Percentiles rank a stretch among this genome's conserved stretches.
Conservation (phyloP, 805 yeast species). For the Saccharomycopsis fodiens region DNA sequence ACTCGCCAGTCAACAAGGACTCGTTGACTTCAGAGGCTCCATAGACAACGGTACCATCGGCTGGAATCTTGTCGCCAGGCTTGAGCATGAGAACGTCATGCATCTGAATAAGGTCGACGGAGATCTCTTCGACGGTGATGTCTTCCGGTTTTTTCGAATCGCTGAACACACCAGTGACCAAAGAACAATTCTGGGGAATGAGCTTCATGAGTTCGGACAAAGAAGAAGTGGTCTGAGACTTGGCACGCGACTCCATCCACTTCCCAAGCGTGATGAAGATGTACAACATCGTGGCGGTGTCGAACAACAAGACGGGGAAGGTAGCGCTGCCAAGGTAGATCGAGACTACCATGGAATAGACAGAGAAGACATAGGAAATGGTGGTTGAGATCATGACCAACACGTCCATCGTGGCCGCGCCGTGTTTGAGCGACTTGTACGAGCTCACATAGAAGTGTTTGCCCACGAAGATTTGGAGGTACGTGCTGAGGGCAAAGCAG, state of each 20-base stretch:
- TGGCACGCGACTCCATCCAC: conserved; percentile 84
- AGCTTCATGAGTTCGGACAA: conserved; percentile 72
- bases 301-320: conserved; percentile 64
- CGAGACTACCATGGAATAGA: conserved; percentile 48
- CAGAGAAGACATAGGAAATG: conserved; percentile 69
- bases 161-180: conserved; percentile 37
- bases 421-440: conserved; percentile 54
- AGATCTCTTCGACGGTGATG: conserved; percentile 36
- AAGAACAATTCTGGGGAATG: conserved; percentile 69
- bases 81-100: conserved; percentile 69
- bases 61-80: conserved; percentile 87
- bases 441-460: conserved; percentile 58
- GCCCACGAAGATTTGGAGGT: conserved; percentile 64
- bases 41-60: conserved; percentile 74
- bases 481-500: conserved; percentile 48
- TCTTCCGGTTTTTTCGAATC: background rate
- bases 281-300: conserved; percentile 79
- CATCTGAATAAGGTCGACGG: conserved; percentile 69
- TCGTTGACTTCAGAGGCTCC: conserved; percentile 88
- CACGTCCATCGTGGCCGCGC: conserved; percentile 87
- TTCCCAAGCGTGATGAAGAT: conserved; percentile 84
- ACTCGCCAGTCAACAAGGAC: conserved; percentile 87
- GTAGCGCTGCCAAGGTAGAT: conserved; percentile 33
- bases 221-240: conserved; percentile 89
- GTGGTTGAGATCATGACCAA: conserved; percentile 76